Evolutionary conservation across 2,329 filamentous ascomycete genomes (phyloP), one percentile per base, ranked within the genome.

Genomic region (Westerdykella aurantiaca): DNA sequence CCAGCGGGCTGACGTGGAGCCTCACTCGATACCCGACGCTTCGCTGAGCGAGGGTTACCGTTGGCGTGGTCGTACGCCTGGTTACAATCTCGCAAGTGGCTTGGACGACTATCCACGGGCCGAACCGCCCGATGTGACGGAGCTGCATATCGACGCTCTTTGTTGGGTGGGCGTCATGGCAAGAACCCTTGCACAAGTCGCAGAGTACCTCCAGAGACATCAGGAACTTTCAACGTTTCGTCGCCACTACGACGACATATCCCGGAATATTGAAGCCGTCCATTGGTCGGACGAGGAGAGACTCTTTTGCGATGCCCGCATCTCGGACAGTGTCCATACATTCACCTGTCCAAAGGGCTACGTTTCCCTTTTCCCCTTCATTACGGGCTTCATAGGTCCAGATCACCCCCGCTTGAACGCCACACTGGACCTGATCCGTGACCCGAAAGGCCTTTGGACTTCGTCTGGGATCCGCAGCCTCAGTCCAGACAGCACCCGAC

Each of bases 111-210:
- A 95, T 63, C 91, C 91, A 35, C 86, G 91, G 31, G 78, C 89
- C 6, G 87, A 93, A 64, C 89, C 91, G 5, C 91, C 91, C 16
- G 88, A 95, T 64, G 88, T 88, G 0, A 88, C 86, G 56, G 91
- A 97, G 78, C 77, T 97, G 41, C 90, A 97, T 66, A 81, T 93
- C 18, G 91, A 97, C 67, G 77, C 96, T 40, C 84, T 97, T 65
- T 86, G 86, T 37, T 97, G 91, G 91, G 86, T 97, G 67, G 90
- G 89, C n/a, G 79, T 95, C 69, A 94, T 95, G 86, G 83, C 86
- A 39, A 81, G 84, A 52, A 84, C 85, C 13, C 78, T 97, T 37
- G 77, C 81, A 55, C 85, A 84, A 54, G 84, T 95, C 51, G 86
- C 88, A 1, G 73, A 80, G 38, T 79, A 80, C 16, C 76, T 95